Percentiles rank a stretch among this genome's conserved stretches.
Evolutionary conservation across 1,284 basidiomycete genomes (phyloP).

Genomic region (Pascua sp.): DNA sequence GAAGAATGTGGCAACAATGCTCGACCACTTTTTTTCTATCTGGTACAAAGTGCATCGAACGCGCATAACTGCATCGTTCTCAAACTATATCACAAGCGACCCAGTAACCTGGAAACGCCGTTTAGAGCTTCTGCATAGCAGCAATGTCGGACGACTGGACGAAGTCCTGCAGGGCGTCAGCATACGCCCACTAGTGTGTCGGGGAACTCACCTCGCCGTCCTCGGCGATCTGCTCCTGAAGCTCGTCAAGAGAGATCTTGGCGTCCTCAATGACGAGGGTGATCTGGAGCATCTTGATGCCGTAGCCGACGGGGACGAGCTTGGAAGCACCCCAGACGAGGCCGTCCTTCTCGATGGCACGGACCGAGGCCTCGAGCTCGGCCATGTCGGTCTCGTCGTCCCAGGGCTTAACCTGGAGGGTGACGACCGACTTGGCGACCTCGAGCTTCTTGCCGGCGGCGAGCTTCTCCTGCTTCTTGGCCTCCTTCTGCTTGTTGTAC

Average conservation of each 20-base stretch:
- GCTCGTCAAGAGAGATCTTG: conserved; percentile 87
- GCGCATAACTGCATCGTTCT: too few relatives aligned
- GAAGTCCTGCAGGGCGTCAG: conserved; percentile 58
- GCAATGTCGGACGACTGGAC: conserved; percentile 91
- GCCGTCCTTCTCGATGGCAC: conserved; percentile 84
- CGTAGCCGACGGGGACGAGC: conserved; percentile 79
- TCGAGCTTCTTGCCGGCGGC: conserved; percentile 59
- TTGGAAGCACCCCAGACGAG: conserved; percentile 86
- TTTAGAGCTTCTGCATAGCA: conserved; percentile 38
- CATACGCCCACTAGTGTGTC: not conserved
- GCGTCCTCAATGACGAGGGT: conserved; percentile 88
- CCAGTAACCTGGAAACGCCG: not conserved
- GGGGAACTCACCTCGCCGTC: conserved; percentile 16
- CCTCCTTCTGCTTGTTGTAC: conserved; percentile 90
- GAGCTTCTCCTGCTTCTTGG: conserved; percentile 63
- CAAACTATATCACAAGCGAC: too few relatives aligned
- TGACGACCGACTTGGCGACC: conserved; percentile 75
- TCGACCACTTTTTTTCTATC: too few relatives aligned
- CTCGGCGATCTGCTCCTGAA: conserved; percentile 82
- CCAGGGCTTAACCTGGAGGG: conserved; percentile 97
- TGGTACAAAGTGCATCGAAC: too few relatives aligned
- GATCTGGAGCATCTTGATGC: conserved; percentile 89
- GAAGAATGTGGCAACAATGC: too few relatives aligned
- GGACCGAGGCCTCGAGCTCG: conserved; percentile 75
- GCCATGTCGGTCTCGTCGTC: conserved; percentile 98